Conservation (phyloP, 306 rosid genomes). For the Castanea crenata region DNA sequence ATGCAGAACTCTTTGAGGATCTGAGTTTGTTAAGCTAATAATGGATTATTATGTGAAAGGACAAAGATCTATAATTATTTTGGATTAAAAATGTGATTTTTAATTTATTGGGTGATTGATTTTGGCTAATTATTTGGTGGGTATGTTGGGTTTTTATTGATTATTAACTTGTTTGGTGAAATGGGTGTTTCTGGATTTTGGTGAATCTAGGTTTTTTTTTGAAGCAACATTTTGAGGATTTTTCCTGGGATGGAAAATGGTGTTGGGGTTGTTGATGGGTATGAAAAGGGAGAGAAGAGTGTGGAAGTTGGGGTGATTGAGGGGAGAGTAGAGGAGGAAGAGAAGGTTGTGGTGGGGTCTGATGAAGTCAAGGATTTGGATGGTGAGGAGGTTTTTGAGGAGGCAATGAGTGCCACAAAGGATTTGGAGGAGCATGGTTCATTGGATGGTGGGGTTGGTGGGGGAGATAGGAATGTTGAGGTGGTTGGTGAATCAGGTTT, state of each 20-base stretch:
- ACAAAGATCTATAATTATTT: not conserved
- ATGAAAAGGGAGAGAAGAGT: conserved; percentile 39
- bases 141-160: not conserved
- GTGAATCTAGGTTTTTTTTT: conserved; percentile 55
- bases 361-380: conserved; percentile 41
- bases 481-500: conserved; percentile 14
- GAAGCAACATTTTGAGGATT: conserved; percentile 26
- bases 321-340: conserved; percentile 23
- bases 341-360: conserved; percentile 33
- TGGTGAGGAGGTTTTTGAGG: conserved; percentile 57
- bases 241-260: conserved; percentile 52
- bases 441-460: conserved; percentile 8
- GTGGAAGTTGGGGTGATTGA: conserved; percentile 33
- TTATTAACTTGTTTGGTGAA: not conserved
- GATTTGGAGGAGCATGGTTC: conserved; percentile 22
- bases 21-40: conserved; percentile 1
- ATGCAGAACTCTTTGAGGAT: conserved; percentile 18
- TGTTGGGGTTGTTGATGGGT: conserved; percentile 36
- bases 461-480: conserved; percentile 9
- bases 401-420: conserved; percentile 41
- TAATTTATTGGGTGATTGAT: conserved; percentile 1
- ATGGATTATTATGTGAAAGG: not conserved
- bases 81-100: conserved; percentile 2
- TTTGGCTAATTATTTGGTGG: not conserved
- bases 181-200: conserved; percentile 16